Percentiles rank a stretch among this genome's conserved stretches.
These are phyloP conservation scores for Clavaria fumosa DNA, from an alignment of 768 basidiomycete genomes.

Conservation along the genomic window DNA sequence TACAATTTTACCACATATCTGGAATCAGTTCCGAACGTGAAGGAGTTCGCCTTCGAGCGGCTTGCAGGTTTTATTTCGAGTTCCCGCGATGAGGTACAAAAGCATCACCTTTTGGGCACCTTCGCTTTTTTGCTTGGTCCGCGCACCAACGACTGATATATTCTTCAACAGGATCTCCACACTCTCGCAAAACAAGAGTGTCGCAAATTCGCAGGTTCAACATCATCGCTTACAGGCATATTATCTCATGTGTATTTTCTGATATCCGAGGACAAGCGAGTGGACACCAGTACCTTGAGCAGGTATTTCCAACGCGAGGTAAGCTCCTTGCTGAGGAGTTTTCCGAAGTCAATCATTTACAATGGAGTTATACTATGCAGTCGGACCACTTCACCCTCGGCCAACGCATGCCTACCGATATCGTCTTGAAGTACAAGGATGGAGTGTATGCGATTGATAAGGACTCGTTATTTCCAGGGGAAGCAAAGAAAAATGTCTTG, in stretches of 20 bases:
- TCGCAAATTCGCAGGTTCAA: slow-evolving; percentile 67
- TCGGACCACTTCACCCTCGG: slow-evolving; percentile 55
- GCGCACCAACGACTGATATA: neutral
- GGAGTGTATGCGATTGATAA: slow-evolving; percentile 58
- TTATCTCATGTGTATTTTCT: slow-evolving; percentile 81
- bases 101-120: neutral
- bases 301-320: slow-evolving; percentile 45
- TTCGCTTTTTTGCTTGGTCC: no score
- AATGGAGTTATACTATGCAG: no score
- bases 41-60: slow-evolving; percentile 75
- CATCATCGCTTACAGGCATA: slow-evolving; percentile 76
- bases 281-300: slow-evolving; percentile 50
- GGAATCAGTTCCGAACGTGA: slow-evolving; percentile 57
- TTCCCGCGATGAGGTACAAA: slow-evolving; percentile 53
- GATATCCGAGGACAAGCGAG: slow-evolving; percentile 52
- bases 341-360: no score
- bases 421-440: slow-evolving; percentile 47
- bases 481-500: slow-evolving; percentile 50
- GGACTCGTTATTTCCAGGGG: slow-evolving; percentile 24
- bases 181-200: slow-evolving; percentile 41
- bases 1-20: slow-evolving; percentile 73
- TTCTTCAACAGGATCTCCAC: slow-evolving; percentile 40
- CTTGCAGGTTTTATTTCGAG: slow-evolving; percentile 61
- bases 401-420: slow-evolving; percentile 60
- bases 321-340: no score